Base-by-base conservation (phyloP, 306 rosid genomes). In the Lablab purpureus region DNA sequence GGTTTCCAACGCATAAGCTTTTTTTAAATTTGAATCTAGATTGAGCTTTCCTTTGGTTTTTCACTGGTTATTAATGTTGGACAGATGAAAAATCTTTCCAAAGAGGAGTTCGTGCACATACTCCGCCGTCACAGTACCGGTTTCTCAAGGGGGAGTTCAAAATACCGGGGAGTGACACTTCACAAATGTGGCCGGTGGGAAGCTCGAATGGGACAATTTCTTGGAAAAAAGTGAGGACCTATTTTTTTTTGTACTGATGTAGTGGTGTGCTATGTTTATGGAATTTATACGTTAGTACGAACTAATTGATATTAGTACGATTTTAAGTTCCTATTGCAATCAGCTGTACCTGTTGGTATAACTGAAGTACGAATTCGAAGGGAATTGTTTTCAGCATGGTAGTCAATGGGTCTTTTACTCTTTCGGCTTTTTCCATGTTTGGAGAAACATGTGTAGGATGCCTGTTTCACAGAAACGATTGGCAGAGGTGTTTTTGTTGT, bases 131-230 rank as follows among this genome's bases (percentile, higher is more conserved):
- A 90, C 81, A 96, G 98, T 82, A 91, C 96, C 21, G 99, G 99
- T 66, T 96, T 96, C 90, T 93, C 99, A 1, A 85, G 99, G 73
- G 99, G 99, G 75, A 91, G 98, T 84, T 91, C 99, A 9, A 96
- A 91, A 87, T 96, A 91, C 78, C 80, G 99, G 81, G 99, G 99
- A 67, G 99, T 96, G 51, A 96, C 99, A 4, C 91, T 96, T 78
- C 99, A 96, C 91, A 96, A 96, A 82, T 96, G 99, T 82, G 99
- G 99, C 56, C 93, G 98, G 22, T 96, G 98, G 99, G 99, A 96
- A 89, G 98, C 99, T 85, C 88, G 96, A 77, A 96, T 96, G 97
- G 99, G 99, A 69, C 99, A 93, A 84, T 90, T 96, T 85, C 99
- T 96, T 18, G 98, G 99, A 60, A 96, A 96, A 93, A 96, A 96